Evolutionary conservation across 2,329 filamentous ascomycete genomes (phyloP).

Genomic region (Fusarium sp.): DNA sequence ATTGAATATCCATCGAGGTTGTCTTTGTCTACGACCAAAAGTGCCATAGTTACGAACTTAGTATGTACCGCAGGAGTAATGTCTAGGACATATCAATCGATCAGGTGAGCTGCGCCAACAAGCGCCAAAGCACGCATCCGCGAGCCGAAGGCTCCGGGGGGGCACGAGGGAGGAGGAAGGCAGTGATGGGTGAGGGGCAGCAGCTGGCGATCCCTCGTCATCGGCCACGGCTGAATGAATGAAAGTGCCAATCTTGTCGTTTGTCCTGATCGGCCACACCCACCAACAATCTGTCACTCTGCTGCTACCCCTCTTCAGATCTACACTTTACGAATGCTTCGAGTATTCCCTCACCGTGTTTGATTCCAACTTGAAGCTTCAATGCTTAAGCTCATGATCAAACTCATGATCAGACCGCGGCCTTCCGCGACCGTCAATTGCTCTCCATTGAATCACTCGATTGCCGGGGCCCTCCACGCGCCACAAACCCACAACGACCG

Average conservation of each 20-base stretch:
- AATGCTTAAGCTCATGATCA: not conserved
- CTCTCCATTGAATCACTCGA: slow-evolving; percentile 31
- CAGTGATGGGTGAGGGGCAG: slow-evolving; percentile 27
- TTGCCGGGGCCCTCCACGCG: slow-evolving; percentile 40
- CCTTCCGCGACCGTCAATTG: slow-evolving; percentile 34
- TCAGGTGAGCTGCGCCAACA: slow-evolving; percentile 49
- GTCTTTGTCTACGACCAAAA: slow-evolving; percentile 9
- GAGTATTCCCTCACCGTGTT: not conserved
- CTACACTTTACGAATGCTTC: not conserved
- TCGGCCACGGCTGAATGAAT: slow-evolving; percentile 28
- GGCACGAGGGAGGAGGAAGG: not conserved
- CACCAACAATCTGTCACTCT: slow-evolving; percentile 5
- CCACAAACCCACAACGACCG: slow-evolving; percentile 44
- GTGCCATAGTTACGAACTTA: slow-evolving; percentile 2
- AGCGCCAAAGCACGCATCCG: slow-evolving; percentile 45
- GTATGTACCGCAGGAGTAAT: not conserved
- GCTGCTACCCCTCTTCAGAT: slow-evolving; percentile 19
- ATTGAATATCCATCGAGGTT: slow-evolving; percentile 23
- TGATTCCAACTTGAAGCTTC: not conserved
- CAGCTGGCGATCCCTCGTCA: slow-evolving; percentile 49
- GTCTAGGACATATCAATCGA: slow-evolving; percentile 26
- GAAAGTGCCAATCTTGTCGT: slow-evolving; percentile 34
- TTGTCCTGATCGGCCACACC: slow-evolving; percentile 36
- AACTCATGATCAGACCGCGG: slow-evolving; percentile 21
- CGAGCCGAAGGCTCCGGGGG: slow-evolving; percentile 48